Evolutionary conservation across 2,329 filamentous ascomycete species (phyloP).

Genomic region (Xylariaceae sp.): DNA sequence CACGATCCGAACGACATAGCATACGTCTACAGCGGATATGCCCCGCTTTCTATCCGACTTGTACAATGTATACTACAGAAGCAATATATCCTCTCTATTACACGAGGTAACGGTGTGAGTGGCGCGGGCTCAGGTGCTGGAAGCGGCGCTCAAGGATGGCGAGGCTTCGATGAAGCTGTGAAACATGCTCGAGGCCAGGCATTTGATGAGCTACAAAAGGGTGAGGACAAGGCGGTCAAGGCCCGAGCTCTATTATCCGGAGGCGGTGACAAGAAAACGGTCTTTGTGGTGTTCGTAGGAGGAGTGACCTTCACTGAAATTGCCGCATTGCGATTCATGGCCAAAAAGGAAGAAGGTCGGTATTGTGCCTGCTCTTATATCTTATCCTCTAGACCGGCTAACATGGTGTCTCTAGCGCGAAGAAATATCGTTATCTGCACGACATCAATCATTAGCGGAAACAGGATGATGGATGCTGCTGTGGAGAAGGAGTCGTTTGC

Average conservation of each 20-base stretch:
- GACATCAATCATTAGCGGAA: slow-evolving; percentile 87
- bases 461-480: slow-evolving; percentile 83
- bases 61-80: slow-evolving; percentile 95
- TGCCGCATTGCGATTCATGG: slow-evolving; percentile 88
- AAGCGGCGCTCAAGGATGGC: slow-evolving; percentile 77
- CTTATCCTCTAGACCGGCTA: slow-evolving; percentile 12
- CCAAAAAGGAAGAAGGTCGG: slow-evolving; percentile 75
- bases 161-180: slow-evolving; percentile 89
- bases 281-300: slow-evolving; percentile 97
- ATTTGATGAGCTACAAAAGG: slow-evolving; percentile 90
- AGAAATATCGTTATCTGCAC: slow-evolving; percentile 90
- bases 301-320: slow-evolving; percentile 97
- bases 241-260: slow-evolving; percentile 82
- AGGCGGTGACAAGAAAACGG: slow-evolving; percentile 74
- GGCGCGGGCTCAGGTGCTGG: slow-evolving; percentile 52
- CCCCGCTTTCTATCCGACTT: slow-evolving; percentile 85
- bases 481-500: slow-evolving; percentile 72
- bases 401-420: slow-evolving; percentile 52
- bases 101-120: slow-evolving; percentile 60
- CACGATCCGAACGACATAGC: slow-evolving; percentile 91
- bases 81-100: slow-evolving; percentile 73
- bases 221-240: slow-evolving; percentile 89
- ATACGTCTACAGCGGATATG: slow-evolving; percentile 98
- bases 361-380: slow-evolving; percentile 11
- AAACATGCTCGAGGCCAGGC: slow-evolving; percentile 87